Conservation (phyloP, 305 asterid species). For the Fraxinus baroniana region DNA sequence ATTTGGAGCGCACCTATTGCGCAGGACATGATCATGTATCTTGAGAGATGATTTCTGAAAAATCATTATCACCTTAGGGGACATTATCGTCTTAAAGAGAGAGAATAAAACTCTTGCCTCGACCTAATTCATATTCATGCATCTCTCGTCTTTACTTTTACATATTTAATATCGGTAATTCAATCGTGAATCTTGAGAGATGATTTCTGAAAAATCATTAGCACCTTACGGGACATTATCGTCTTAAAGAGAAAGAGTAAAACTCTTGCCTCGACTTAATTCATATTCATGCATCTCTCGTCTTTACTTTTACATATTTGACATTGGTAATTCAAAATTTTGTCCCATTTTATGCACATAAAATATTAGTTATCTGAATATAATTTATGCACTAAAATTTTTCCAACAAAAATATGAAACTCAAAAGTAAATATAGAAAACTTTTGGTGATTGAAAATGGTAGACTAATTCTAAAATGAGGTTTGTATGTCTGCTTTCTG, state of each 20-base stretch:
- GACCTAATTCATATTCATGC: background rate
- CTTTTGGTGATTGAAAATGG: background rate
- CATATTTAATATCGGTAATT: too few relatives aligned
- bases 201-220: too few relatives aligned
- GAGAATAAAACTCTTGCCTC: background rate
- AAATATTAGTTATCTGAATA: background rate
- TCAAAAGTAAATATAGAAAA: background rate
- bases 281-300: too few relatives aligned
- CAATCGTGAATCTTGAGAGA: too few relatives aligned
- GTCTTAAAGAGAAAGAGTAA: too few relatives aligned
- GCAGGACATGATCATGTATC: background rate
- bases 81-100: too few relatives aligned
- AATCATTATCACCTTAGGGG: background rate
- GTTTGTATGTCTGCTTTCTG: background rate
- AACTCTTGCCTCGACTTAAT: too few relatives aligned
- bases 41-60: background rate
- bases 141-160: background rate
- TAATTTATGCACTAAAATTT: background rate
- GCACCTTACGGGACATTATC: too few relatives aligned
- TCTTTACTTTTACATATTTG: too few relatives aligned
- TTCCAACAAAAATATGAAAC: background rate
- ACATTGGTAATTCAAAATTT: too few relatives aligned
- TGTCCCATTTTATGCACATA: background rate
- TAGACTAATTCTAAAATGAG: background rate
- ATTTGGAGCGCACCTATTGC: background rate